Evolutionary conservation across 164 flowering plant species (phyloP), one percentile per base, ranked within the genome.

Genomic region (Umbellularia californica): DNA sequence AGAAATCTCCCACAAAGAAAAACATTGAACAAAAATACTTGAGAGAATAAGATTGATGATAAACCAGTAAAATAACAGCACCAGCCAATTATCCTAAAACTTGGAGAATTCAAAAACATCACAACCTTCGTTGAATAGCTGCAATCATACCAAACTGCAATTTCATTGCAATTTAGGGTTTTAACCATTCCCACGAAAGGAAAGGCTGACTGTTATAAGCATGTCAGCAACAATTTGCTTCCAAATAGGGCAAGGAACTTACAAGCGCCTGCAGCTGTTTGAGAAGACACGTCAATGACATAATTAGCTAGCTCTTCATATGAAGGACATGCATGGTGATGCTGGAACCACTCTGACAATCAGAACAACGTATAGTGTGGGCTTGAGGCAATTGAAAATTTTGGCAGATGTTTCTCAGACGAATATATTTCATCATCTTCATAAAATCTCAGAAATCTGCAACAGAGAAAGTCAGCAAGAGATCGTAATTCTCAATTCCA

Each of bases 361-460:
- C 23, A 69, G 27, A 52, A 17, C 15, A 41, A 30, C 2, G 52
- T 14, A 69, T 20, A 69, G 20, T 10, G 6, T 11, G 25, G 52
- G 12, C 55, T 69, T n/a, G 4, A 47, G 69, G 47, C 47, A 67
- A 67, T 28, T 28, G 55, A 35, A 23, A 24, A 3, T 12, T 24
- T 24, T 24, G 68, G 33, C n/a, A 69, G 22, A 35, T 41, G 17
- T 11, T n/a, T 52, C 51, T 7, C 55, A 23, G 60, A 55, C 3
- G 3, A 15, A 20, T 3, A 4, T 11, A 55, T 17, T 7, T 11
- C 33, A 12, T 28, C 22, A 55, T 67, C 52, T 68, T 68, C 87
- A 93, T 74, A 93, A 76, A 75, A 91, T 88, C 82, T 91, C 95
- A 69, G 85, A 88, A 60, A 91, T 88, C 97, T 90, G 93, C 90